A percentile compares a stretch with the other conserved stretches of the same genome.
phyloP scores from a whole-genome alignment of 2,329 filamentous ascomycete species.

The Microcera coccophila region DNA sequence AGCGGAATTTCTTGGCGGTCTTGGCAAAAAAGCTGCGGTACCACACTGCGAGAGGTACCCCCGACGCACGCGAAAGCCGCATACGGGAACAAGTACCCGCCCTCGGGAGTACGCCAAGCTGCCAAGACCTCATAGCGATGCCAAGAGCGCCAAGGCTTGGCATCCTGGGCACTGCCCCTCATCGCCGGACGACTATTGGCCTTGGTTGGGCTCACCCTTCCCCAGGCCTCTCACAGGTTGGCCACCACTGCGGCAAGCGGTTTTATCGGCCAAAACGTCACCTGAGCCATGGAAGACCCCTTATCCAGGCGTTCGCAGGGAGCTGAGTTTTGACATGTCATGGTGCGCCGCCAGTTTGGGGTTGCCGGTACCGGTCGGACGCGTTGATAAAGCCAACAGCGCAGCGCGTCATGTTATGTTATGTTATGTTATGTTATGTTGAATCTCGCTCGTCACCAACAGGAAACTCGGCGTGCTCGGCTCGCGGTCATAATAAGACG shows the following conservation, averaged over 20 bases:
- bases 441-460: too few species aligned
- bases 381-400: too few species aligned
- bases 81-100: conserved; percentile 9
- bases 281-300: conserved; percentile 21
- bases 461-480: too few species aligned
- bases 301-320: conserved; percentile 4
- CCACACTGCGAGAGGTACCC: conserved; percentile 6
- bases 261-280: conserved; percentile 28
- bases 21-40: conserved; percentile 29
- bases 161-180: conserved; percentile 36
- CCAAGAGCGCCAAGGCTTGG: conserved; percentile 40
- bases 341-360: too few species aligned
- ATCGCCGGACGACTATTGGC: conserved; percentile 31
- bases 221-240: conserved; percentile 27
- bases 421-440: too few species aligned
- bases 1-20: conserved; percentile 36
- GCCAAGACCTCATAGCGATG: conserved; percentile 28
- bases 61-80: neutral
- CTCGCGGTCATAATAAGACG: too few species aligned
- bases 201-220: conserved; percentile 30
- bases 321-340: neutral
- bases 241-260: conserved; percentile 29
- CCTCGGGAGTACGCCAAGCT: conserved; percentile 13
- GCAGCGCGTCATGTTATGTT: too few species aligned
- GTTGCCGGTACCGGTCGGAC: too few species aligned